Percentiles rank a stretch among this genome's conserved stretches.
Conservation (phyloP, 2,329 filamentous ascomycete genomes). For the Fusarium subtropicale region DNA sequence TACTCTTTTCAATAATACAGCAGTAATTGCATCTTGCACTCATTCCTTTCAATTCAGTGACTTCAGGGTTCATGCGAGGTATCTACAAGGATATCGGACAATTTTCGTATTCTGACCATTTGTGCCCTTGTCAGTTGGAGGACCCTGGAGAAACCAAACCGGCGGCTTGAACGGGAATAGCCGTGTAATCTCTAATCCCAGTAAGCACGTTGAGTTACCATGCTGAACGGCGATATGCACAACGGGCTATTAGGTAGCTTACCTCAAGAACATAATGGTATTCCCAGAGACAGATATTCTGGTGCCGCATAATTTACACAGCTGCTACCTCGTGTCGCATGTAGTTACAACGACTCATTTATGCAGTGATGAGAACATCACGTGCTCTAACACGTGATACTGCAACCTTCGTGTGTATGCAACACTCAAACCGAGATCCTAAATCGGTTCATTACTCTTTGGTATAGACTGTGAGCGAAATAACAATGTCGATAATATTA, state of each 20-base stretch:
- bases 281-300: accelerated
- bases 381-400: too few relatives aligned
- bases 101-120: not conserved
- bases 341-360: too few relatives aligned
- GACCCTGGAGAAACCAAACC: not conserved
- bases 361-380: too few relatives aligned
- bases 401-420: too few relatives aligned
- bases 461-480: too few relatives aligned
- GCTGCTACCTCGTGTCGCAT: too few relatives aligned
- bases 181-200: not conserved
- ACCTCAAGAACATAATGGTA: accelerated
- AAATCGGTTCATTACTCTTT: too few relatives aligned
- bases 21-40: accelerated
- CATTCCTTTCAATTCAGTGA: accelerated
- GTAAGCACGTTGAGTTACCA: too few relatives aligned
- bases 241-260: too few relatives aligned
- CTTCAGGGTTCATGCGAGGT: accelerated
- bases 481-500: too few relatives aligned
- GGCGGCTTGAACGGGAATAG: not conserved
- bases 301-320: too few relatives aligned
- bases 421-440: too few relatives aligned
- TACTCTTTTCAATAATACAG: not conserved
- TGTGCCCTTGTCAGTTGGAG: not conserved
- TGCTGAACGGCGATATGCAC: accelerated
- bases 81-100: accelerated